These are phyloP conservation scores for Solanum clarkiae DNA, from an alignment of 257 asterid species.

Conservation along the genomic window DNA sequence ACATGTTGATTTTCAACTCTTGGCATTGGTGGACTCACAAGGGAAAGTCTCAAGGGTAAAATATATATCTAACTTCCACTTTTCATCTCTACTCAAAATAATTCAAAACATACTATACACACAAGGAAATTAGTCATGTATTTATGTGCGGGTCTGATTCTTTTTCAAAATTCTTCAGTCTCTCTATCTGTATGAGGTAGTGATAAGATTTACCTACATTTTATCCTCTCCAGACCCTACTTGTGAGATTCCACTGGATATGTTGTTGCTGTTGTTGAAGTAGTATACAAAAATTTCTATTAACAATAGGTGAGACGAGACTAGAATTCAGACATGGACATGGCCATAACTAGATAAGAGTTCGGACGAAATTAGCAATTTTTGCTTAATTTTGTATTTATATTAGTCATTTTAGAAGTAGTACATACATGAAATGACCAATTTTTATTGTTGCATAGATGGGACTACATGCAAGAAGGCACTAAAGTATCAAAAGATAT, in stretches of 20 bases:
- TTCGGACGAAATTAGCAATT: background rate
- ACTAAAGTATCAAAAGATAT: background rate
- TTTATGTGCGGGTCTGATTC: background rate
- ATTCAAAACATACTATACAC: background rate
- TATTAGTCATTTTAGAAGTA: background rate
- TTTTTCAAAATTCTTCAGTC: background rate
- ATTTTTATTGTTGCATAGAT: background rate
- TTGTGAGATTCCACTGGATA: no score
- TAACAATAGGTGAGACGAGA: no score
- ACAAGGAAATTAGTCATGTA: background rate
- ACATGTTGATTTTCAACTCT: conserved; percentile 46
- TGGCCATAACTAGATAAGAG: background rate
- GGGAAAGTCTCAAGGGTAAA: conserved; percentile 22
- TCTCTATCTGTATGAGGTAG: no score
- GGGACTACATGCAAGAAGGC: conserved; percentile 12
- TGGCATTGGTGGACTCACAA: conserved; percentile 71
- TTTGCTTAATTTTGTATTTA: background rate
- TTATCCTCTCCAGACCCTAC: no score
- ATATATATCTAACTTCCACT: background rate
- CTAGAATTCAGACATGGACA: background rate
- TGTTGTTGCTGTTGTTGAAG: no score
- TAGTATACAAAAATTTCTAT: no score
- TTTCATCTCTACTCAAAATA: background rate
- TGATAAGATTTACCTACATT: no score
- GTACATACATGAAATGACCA: background rate